Conservation (phyloP, 345 rosid species). For the Sonneratia caseolaris region DNA sequence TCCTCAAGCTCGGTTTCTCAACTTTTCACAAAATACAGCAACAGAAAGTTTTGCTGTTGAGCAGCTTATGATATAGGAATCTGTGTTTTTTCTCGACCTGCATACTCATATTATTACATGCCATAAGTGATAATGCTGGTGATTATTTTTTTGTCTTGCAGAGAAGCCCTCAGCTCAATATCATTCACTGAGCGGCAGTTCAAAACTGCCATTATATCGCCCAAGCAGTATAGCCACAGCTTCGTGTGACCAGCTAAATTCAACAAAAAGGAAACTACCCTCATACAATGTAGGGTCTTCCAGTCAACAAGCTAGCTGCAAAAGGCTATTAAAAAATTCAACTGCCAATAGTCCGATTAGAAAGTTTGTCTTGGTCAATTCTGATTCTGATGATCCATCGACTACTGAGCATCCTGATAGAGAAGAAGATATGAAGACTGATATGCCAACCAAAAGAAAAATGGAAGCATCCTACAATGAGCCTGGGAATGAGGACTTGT, state of each 20-base stretch:
- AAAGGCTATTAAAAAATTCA: slow-evolving; percentile 34
- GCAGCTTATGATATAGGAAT: background rate
- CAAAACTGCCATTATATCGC: slow-evolving; percentile 49
- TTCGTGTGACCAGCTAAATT: slow-evolving; percentile 25
- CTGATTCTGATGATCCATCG: slow-evolving; percentile 60
- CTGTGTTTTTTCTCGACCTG: background rate
- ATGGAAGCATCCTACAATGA: slow-evolving; percentile 7
- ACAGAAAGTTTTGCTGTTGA: background rate
- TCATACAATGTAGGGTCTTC: slow-evolving; percentile 31
- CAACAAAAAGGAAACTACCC: slow-evolving; percentile 23
- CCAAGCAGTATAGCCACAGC: slow-evolving; percentile 27
- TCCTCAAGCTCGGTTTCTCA: background rate
- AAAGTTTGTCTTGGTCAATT: slow-evolving; percentile 70
- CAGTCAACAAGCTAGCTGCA: slow-evolving; percentile 23
- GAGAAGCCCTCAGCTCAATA: slow-evolving; percentile 25
- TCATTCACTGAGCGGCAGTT: slow-evolving; percentile 50
- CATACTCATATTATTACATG: background rate
- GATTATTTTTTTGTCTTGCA: slow-evolving; percentile 24
- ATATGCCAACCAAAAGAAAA: slow-evolving; percentile 19
- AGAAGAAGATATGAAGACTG: slow-evolving; percentile 19
- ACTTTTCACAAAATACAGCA: background rate
- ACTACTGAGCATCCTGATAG: slow-evolving; percentile 12
- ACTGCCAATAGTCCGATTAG: slow-evolving; percentile 68
- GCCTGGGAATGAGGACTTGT: slow-evolving; percentile 36
- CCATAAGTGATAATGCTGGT: background rate